Conservation (phyloP, 2,329 filamentous ascomycete genomes). For the Penicillium sp. region DNA sequence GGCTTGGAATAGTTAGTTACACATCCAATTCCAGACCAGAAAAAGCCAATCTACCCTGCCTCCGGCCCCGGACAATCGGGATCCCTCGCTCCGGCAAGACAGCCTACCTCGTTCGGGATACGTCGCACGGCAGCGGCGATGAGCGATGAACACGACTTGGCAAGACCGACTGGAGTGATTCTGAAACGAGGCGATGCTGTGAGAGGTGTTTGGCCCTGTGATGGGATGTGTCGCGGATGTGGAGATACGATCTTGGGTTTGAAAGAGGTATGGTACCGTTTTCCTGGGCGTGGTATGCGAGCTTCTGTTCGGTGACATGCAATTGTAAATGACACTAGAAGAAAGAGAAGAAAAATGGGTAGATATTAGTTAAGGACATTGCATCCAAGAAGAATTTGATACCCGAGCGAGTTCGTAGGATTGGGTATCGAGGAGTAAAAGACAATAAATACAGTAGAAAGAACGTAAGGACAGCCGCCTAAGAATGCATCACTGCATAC, state of each 20-base stretch:
- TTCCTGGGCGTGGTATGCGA: too few relatives aligned
- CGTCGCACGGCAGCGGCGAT: constrained; percentile 2
- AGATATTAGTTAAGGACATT: background rate
- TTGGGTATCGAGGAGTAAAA: background rate
- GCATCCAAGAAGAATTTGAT: background rate
- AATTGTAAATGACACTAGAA: too few relatives aligned
- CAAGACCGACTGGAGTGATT: constrained; percentile 5
- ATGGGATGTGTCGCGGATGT: background rate
- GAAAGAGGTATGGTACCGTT: too few relatives aligned
- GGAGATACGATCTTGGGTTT: too few relatives aligned
- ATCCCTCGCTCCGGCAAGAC: too few relatives aligned
- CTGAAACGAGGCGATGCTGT: constrained; percentile 4
- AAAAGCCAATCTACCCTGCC: background rate
- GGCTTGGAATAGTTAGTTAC: background rate
- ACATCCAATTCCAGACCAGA: too few relatives aligned
- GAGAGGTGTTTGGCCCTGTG: constrained; percentile 11
- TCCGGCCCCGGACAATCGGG: background rate
- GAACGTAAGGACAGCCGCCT: background rate
- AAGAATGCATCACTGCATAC: background rate
- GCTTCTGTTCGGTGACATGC: too few relatives aligned
- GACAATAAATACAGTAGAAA: background rate
- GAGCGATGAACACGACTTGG: background rate
- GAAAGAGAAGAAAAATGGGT: background rate
- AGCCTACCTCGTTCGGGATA: background rate
- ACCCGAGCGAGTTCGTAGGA: background rate